Evolutionary conservation across 495 filamentous ascomycete species (phyloP).

Genomic region (Aspergillus indologenus): DNA sequence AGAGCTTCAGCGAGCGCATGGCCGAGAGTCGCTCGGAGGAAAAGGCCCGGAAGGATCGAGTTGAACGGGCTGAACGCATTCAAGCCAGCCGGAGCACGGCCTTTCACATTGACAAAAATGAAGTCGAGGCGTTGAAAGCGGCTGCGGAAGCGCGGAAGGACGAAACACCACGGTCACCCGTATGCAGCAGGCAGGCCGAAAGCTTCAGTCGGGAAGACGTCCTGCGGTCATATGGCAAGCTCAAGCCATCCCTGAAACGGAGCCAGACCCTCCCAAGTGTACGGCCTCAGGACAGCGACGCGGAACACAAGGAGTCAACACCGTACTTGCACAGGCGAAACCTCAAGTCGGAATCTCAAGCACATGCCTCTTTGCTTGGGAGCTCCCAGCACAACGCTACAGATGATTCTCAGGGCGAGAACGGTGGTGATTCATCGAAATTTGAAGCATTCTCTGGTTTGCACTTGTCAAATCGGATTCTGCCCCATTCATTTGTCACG

Average conservation of each 20-base stretch:
- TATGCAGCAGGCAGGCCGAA: slow-evolving; percentile 43
- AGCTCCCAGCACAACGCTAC: slow-evolving; percentile 15
- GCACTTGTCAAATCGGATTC: slow-evolving; percentile 80
- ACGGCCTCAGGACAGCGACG: slow-evolving; percentile 24
- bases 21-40: slow-evolving; percentile 59
- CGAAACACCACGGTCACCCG: slow-evolving; percentile 36
- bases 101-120: slow-evolving; percentile 64
- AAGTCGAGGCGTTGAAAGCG: slow-evolving; percentile 63
- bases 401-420: slow-evolving; percentile 13
- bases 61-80: slow-evolving; percentile 51
- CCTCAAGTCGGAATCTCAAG: slow-evolving; percentile 32
- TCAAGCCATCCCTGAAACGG: slow-evolving; percentile 38
- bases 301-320: slow-evolving; percentile 16
- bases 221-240: slow-evolving; percentile 42
- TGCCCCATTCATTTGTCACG: slow-evolving; percentile 74
- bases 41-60: slow-evolving; percentile 45
- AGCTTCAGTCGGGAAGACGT: slow-evolving; percentile 64
- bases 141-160: slow-evolving; percentile 48
- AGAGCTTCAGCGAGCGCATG: slow-evolving; percentile 85
- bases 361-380: slow-evolving; percentile 16
- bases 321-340: slow-evolving; percentile 25
- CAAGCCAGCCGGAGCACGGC: slow-evolving; percentile 63
- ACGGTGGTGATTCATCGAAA: slow-evolving; percentile 39
- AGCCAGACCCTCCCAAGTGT: slow-evolving; percentile 52
- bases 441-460: slow-evolving; percentile 86